Evolutionary conservation across 2,329 filamentous ascomycete genomes (phyloP).

Genomic region (Dactylellina sp.): DNA sequence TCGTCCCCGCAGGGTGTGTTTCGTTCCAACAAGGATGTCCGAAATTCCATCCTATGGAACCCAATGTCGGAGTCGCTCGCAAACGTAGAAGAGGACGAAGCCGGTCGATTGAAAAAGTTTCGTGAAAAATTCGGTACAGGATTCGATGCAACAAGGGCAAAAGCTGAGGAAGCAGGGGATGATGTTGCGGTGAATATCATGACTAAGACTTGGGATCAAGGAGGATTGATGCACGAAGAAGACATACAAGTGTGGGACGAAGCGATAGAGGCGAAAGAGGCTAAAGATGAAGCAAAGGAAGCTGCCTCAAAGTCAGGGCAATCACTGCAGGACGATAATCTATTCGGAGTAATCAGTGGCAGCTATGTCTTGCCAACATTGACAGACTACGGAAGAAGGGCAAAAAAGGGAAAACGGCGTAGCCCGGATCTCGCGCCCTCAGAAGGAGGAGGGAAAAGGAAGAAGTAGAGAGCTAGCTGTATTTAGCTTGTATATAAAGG

Average conservation of each 20-base stretch:
- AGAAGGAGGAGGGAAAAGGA: constrained; percentile 21
- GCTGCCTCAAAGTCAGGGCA: too few relatives aligned
- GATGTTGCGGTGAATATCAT: constrained; percentile 22
- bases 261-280: constrained; percentile 34
- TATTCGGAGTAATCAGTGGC: constrained; percentile 52
- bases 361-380: constrained; percentile 29
- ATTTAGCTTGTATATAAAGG: too few relatives aligned
- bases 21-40: constrained; percentile 79
- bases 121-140: constrained; percentile 82
- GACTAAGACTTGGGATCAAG: constrained; percentile 24
- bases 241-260: constrained; percentile 39
- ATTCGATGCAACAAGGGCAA: constrained; percentile 73
- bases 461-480: constrained; percentile 8
- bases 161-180: constrained; percentile 43
- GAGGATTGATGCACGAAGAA: constrained; percentile 36
- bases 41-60: constrained; percentile 92
- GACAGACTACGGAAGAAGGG: constrained; percentile 45
- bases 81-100: constrained; percentile 95
- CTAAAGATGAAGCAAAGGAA: constrained; percentile 3
- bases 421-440: constrained; percentile 7
- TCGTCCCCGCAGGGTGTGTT: constrained; percentile 76
- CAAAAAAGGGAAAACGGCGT: constrained; percentile 18
- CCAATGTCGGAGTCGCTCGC: constrained; percentile 81
- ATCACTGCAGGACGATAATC: constrained; percentile 16
- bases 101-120: constrained; percentile 87